These are phyloP conservation scores for Nemania serpens DNA, from an alignment of 2,329 filamentous ascomycete species.

Conservation along the genomic window DNA sequence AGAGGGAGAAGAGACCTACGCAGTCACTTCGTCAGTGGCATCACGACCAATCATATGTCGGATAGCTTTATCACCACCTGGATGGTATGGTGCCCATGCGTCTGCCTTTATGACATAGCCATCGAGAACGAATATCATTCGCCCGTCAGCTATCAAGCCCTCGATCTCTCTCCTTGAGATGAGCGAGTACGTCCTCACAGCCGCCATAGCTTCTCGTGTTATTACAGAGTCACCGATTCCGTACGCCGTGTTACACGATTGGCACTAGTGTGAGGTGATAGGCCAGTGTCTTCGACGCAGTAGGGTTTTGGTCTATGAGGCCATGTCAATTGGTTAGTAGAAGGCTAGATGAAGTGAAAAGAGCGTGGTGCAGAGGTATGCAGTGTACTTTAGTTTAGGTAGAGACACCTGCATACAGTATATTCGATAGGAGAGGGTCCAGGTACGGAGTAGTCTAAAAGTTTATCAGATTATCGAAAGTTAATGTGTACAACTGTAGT, in stretches of 20 bases:
- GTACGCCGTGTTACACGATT: neutral
- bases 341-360: neutral
- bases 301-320: neutral
- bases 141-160: slow-evolving; percentile 79
- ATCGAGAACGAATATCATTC: slow-evolving; percentile 79
- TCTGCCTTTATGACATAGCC: slow-evolving; percentile 84
- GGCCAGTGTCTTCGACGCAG: neutral
- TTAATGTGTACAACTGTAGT: too few species aligned
- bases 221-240: too few species aligned
- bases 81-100: slow-evolving; percentile 86
- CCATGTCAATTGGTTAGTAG: neutral
- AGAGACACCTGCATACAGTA: too few species aligned
- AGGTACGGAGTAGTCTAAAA: too few species aligned
- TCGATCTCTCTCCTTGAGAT: slow-evolving; percentile 72
- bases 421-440: too few species aligned
- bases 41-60: slow-evolving; percentile 91
- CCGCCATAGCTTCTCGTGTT: slow-evolving; percentile 28
- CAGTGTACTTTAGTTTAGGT: too few species aligned
- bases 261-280: neutral
- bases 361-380: neutral
- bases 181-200: slow-evolving; percentile 48
- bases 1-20: slow-evolving; percentile 61
- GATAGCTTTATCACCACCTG: slow-evolving; percentile 89
- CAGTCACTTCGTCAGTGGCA: slow-evolving; percentile 92
- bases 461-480: too few species aligned